Evolutionary conservation across 2,329 filamentous ascomycete genomes (phyloP).

Genomic region (Septoria petroselini): DNA sequence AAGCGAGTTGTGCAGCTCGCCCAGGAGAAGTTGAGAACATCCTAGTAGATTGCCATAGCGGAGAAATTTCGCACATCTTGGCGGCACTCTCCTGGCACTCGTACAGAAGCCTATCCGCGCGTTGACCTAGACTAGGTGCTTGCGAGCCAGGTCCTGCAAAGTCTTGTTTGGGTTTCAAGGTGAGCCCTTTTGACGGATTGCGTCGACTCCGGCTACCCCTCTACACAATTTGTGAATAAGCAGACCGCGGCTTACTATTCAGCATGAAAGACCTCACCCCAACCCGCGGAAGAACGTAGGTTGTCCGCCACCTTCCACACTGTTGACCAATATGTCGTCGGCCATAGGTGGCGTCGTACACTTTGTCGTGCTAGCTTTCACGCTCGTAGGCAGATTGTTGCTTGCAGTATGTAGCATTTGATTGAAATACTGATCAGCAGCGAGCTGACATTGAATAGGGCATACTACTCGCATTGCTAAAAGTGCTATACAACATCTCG

Average conservation of each 20-base stretch:
- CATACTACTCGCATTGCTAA: slow-evolving; percentile 1
- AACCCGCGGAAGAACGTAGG: neutral
- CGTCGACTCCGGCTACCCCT: slow-evolving; percentile 2
- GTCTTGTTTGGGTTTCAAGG: neutral
- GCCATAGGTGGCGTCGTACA: slow-evolving; percentile 1
- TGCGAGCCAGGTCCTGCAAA: neutral
- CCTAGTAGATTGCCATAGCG: slow-evolving; percentile 2
- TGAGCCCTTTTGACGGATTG: neutral
- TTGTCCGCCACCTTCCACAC: neutral
- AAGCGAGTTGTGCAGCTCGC: no score
- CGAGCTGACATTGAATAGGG: neutral
- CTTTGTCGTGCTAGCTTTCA: slow-evolving; percentile 2
- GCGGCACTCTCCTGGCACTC: neutral
- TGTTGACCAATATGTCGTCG: neutral
- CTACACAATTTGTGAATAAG: neutral
- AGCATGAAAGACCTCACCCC: neutral
- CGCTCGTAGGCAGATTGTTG: slow-evolving; percentile 3
- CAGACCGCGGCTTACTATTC: no score
- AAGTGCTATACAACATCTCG: slow-evolving; percentile 27
- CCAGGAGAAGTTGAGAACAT: neutral
- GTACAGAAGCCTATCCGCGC: neutral
- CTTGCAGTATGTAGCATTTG: neutral
- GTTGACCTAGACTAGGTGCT: neutral
- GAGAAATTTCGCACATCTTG: slow-evolving; percentile 13
- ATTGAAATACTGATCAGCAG: neutral